A percentile compares a stretch with the other conserved stretches of the same genome.
Evolutionary conservation across 345 rosid genomes (phyloP).

Genomic region (Gossypium rotundifolium): DNA sequence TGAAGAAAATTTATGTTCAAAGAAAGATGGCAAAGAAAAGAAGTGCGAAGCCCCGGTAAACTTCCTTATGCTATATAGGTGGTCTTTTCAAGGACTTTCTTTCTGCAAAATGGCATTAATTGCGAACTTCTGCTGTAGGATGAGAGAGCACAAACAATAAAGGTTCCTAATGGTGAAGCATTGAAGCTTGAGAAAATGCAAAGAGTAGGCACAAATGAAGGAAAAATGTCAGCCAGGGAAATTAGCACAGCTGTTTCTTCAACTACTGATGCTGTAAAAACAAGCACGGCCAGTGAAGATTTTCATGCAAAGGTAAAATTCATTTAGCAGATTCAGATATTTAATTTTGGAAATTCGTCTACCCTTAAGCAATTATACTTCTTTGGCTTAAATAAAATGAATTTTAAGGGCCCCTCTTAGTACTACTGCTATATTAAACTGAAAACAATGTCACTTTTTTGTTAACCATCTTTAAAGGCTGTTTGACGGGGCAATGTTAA

Average conservation of each 20-base stretch:
- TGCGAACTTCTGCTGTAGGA: slow-evolving; percentile 27
- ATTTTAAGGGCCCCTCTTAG: not conserved
- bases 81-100: not conserved
- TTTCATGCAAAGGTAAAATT: slow-evolving; percentile 49
- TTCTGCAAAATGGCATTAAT: slow-evolving; percentile 9
- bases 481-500: not conserved
- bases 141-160: slow-evolving; percentile 27
- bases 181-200: slow-evolving; percentile 27
- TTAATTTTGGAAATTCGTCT: not conserved
- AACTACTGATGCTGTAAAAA: slow-evolving; percentile 27
- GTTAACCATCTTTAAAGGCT: not conserved
- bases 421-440: not conserved
- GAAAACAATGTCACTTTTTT: not conserved
- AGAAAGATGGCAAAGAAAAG: slow-evolving; percentile 41
- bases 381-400: not conserved
- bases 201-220: slow-evolving; percentile 17
- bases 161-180: slow-evolving; percentile 26
- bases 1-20: slow-evolving; percentile 37
- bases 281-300: slow-evolving; percentile 22
- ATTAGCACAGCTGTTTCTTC: slow-evolving; percentile 19
- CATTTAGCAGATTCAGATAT: not conserved
- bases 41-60: slow-evolving; percentile 42
- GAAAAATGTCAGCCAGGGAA: slow-evolving; percentile 25
- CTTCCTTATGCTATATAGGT: not conserved
- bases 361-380: not conserved